Evolutionary conservation across 345 rosid genomes (phyloP), one percentile per base, ranked within the genome.

Genomic region (Reutealis trisperma): DNA sequence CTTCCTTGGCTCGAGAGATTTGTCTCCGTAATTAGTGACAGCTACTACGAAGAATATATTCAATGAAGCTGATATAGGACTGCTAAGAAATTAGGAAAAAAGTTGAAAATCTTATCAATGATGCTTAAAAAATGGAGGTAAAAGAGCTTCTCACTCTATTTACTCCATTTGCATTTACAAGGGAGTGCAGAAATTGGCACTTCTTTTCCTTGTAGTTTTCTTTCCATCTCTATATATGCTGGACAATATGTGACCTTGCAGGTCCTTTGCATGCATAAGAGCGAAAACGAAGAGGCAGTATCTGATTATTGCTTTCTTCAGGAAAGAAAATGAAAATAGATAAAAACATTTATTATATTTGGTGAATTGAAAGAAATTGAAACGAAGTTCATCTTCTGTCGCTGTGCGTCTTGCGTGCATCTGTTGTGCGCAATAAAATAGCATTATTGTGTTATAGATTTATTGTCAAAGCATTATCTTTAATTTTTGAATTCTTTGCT

Each of bases 1-100:
- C 94, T 96, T 70, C 99, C 99, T 60, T 96, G 99, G 99, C 99
- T 96, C 8, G 98, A 93, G 88, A 92, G 98, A 78, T 96, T 96
- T 67, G 98, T 92, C 79, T 92, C 99, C 15, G 97, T 93, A 74
- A 96, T 96, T 73, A 96, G 98, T 64, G 99, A 96, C 84, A 90
- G 86, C 85, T 96, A 89, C 79, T 90, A 96, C 18, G 97, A 96
- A 75, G 97, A 93, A 71, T 90, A 83, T 71, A 78, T 84, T 80
- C 93, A 90, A 69, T 96, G 89, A 93, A 77, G 63, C 60, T 22
- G 8, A 52, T 69, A 63, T 41, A 79, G 72, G 69, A 42, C 42
- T 68, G 64, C 71, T 67, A 34, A 75, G 41, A 24, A 67, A 72
- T 51, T 76, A 59, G 78, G 76, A 24, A 73, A 78, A 78, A 79